phyloP scores from a whole-genome alignment of 2,329 filamentous ascomycete genomes.

The Alternaria solani region DNA sequence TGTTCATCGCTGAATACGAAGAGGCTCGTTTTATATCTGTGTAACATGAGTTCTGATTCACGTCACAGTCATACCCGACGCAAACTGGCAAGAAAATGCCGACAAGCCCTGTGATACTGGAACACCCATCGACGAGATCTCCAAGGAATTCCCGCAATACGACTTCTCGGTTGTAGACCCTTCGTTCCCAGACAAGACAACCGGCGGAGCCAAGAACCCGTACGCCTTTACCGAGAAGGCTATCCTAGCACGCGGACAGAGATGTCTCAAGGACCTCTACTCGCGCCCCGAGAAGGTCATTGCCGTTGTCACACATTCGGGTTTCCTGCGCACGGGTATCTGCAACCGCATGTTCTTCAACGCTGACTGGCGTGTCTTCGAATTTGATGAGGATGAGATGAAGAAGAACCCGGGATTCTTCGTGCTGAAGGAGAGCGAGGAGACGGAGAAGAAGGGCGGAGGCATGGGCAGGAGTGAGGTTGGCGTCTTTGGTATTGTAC shows the following conservation, averaged over 20 bases:
- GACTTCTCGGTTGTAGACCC: slow-evolving; percentile 67
- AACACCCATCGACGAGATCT: slow-evolving; percentile 56
- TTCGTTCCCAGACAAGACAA: slow-evolving; percentile 69
- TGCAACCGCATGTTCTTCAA: slow-evolving; percentile 63
- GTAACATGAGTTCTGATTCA: background rate
- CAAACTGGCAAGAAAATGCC: slow-evolving; percentile 68
- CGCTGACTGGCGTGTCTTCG: slow-evolving; percentile 70
- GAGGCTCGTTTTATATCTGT: background rate
- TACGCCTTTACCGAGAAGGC: slow-evolving; percentile 64
- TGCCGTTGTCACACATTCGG: slow-evolving; percentile 71
- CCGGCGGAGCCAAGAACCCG: slow-evolving; percentile 42
- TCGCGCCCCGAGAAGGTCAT: slow-evolving; percentile 67
- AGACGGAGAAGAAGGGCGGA: slow-evolving; percentile 56
- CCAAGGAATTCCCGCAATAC: slow-evolving; percentile 62
- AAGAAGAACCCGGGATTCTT: slow-evolving; percentile 51
- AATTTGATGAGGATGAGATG: slow-evolving; percentile 60
- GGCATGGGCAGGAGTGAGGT: slow-evolving; percentile 62
- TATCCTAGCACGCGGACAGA: slow-evolving; percentile 64
- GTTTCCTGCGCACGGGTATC: slow-evolving; percentile 67
- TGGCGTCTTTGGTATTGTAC: slow-evolving; percentile 38
- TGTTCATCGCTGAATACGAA: background rate
- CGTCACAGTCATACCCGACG: slow-evolving; percentile 60
- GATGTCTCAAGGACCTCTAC: slow-evolving; percentile 60
- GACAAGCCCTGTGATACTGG: slow-evolving; percentile 69
- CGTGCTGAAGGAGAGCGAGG: slow-evolving; percentile 58